These are phyloP conservation scores for Yamadazyma endophytica DNA, from an alignment of 805 yeast species.

Conservation along the genomic window DNA sequence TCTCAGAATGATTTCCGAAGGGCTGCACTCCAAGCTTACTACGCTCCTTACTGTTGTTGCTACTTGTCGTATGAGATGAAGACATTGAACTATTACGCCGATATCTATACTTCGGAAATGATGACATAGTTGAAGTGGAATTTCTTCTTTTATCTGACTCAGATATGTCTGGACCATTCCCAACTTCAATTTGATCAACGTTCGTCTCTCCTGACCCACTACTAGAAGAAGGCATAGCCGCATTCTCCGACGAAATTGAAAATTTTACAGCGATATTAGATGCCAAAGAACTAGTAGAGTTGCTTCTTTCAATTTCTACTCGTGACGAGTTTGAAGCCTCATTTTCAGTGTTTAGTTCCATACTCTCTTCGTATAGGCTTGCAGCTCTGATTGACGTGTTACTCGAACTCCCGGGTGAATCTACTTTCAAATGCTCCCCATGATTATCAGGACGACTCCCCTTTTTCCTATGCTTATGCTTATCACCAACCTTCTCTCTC, in stretches of 20 bases:
- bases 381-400: conserved; percentile 6
- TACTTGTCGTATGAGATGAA: conserved; percentile 12
- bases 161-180: too few species aligned
- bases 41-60: conserved; percentile 2
- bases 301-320: conserved; percentile 1
- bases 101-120: conserved; percentile 3
- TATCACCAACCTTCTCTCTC: conserved; percentile 8
- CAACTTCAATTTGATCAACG: not conserved
- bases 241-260: too few species aligned
- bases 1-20: conserved; percentile 3
- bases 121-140: conserved; percentile 7
- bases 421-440: too few species aligned
- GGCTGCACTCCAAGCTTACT: conserved; percentile 4
- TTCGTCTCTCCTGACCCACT: not conserved
- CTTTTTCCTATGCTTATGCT: conserved; percentile 13
- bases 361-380: conserved; percentile 10
- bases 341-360: not conserved
- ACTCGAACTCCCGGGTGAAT: conserved; percentile 9
- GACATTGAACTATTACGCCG: conserved; percentile 18
- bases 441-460: too few species aligned
- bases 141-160: conserved; percentile 6
- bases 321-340: too few species aligned
- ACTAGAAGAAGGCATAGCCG: not conserved
- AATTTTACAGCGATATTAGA: conserved; percentile 10
- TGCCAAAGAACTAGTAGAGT: conserved; percentile 10